A percentile compares a stretch with the other conserved stretches of the same genome.
phyloP scores from a whole-genome alignment of 345 rosid species.

The Alliaria petiolata region DNA sequence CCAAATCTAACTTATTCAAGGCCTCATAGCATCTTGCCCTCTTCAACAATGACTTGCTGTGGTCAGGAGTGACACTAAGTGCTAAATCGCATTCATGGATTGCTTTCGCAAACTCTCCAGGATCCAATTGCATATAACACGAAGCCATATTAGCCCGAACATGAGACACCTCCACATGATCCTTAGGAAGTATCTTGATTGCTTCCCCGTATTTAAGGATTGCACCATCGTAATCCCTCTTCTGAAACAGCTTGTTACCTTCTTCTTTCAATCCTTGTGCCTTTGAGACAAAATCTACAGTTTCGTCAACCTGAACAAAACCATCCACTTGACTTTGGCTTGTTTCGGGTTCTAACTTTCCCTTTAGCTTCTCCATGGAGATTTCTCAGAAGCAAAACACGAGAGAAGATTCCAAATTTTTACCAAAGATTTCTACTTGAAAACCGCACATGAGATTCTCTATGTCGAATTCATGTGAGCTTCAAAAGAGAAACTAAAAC shows the following conservation, averaged over 20 bases:
- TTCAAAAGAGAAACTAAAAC: neutral
- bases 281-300: constrained; percentile 46
- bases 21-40: constrained; percentile 91
- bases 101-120: constrained; percentile 67
- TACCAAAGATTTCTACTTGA: constrained; percentile 2
- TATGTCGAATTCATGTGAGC: constrained; percentile 4
- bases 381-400: constrained; percentile 4
- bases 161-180: constrained; percentile 59
- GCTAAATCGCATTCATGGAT: constrained; percentile 77
- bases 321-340: constrained; percentile 37
- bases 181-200: constrained; percentile 67
- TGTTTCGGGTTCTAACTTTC: constrained; percentile 31
- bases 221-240: constrained; percentile 71
- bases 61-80: constrained; percentile 59
- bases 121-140: constrained; percentile 87
- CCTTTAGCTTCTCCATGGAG: constrained; percentile 18
- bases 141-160: constrained; percentile 80
- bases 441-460: neutral
- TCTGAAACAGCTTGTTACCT: constrained; percentile 81
- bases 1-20: constrained; percentile 74
- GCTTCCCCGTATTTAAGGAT: constrained; percentile 75
- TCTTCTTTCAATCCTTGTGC: constrained; percentile 75
- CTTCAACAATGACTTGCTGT: constrained; percentile 71
- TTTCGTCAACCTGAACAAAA: constrained; percentile 39
- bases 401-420: neutral